Evolutionary conservation across 2,329 filamentous ascomycete genomes (phyloP).

Genomic region (Colletotrichum shisoi): DNA sequence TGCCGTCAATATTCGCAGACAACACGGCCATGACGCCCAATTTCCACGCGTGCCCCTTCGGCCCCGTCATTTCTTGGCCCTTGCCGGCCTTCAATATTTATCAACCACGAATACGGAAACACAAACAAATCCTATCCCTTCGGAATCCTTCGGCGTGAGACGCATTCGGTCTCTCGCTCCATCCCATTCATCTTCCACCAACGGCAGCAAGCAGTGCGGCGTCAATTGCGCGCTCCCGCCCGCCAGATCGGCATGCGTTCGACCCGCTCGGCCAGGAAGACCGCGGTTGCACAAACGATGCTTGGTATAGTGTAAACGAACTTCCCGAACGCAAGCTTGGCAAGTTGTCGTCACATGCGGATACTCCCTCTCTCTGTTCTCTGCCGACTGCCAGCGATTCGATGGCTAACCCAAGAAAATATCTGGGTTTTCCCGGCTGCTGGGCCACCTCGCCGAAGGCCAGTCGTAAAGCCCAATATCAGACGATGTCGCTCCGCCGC

Average conservation of each 20-base stretch:
- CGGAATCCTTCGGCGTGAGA: background rate
- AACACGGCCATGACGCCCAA: slow-evolving; percentile 5
- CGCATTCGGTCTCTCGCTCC: slow-evolving; percentile 19
- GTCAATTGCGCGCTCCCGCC: slow-evolving; percentile 27
- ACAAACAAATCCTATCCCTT: slow-evolving; percentile 16
- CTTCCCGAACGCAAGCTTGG: background rate
- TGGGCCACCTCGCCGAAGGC: background rate
- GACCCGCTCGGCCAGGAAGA: slow-evolving; percentile 16
- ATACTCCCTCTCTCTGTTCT: slow-evolving; percentile 10
- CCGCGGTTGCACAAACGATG: background rate
- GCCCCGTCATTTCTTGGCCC: slow-evolving; percentile 3
- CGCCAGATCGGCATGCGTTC: slow-evolving; percentile 21
- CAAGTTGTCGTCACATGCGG: background rate
- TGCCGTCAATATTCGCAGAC: slow-evolving; percentile 14
- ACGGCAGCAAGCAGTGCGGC: slow-evolving; percentile 11
- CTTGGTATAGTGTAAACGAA: background rate
- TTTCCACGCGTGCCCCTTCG: slow-evolving; percentile 24
- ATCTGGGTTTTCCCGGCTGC: background rate
- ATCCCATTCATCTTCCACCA: slow-evolving; percentile 22
- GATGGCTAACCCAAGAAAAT: background rate
- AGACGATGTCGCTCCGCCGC: slow-evolving; percentile 3
- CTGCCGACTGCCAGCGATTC: slow-evolving; percentile 14
- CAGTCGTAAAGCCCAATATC: slow-evolving; percentile 1
- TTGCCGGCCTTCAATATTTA: background rate
- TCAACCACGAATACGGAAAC: background rate